Evolutionary conservation across 805 yeast genomes (phyloP).

Genomic region (Tetrapisispora nanseiensis): DNA sequence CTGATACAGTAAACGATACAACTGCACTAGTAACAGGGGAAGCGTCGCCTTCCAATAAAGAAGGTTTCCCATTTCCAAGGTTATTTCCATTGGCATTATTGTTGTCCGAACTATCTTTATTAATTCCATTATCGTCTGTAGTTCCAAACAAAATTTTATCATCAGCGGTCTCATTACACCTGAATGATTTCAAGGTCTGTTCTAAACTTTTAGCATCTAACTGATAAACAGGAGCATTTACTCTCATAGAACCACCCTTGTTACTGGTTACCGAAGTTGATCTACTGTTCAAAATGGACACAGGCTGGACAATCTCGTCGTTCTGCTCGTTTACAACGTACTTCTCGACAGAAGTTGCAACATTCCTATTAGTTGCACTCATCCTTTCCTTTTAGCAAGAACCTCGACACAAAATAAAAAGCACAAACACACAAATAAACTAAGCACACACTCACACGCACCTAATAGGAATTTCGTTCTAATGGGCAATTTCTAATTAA

Average conservation of each 20-base stretch:
- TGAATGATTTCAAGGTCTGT: neutral
- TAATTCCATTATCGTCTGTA: neutral
- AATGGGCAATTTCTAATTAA: too few relatives aligned
- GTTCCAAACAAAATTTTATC: neutral
- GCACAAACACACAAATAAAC: too few relatives aligned
- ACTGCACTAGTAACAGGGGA: constrained; percentile 1
- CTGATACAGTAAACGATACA: constrained; percentile 3
- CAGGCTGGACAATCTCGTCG: constrained; percentile 7
- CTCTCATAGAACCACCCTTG: neutral
- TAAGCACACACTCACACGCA: too few relatives aligned
- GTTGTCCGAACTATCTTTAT: neutral
- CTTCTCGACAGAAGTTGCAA: neutral
- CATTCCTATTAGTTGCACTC: neutral
- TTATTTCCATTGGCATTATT: neutral
- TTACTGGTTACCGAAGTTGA: constrained; percentile 1
- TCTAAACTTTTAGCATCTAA: neutral
- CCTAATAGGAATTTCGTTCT: too few relatives aligned
- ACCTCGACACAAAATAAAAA: neutral
- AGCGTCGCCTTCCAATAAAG: neutral
- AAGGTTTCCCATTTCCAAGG: neutral
- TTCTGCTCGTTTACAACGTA: neutral
- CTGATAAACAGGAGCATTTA: neutral
- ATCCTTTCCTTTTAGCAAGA: neutral
- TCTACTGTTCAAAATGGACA: constrained; percentile 12
- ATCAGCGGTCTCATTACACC: neutral